phyloP scores from a whole-genome alignment of 108 stramenopile genomes.

The Poteriospumella lacustris region DNA sequence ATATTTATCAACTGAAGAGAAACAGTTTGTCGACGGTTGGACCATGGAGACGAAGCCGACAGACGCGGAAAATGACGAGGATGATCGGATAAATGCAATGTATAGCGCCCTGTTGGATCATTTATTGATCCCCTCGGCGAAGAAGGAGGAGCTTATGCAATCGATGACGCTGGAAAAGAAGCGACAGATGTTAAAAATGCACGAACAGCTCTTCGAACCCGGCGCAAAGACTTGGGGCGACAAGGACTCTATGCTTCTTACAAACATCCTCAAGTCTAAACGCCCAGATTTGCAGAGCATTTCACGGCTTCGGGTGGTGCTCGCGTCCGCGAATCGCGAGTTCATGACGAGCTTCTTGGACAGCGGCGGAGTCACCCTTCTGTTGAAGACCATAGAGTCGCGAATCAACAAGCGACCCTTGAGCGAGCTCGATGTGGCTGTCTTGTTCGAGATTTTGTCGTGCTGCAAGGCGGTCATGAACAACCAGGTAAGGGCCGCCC shows the following conservation, averaged over 20 bases:
- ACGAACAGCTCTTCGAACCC: neutral
- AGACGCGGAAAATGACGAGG: neutral
- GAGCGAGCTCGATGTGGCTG: constrained; percentile 3
- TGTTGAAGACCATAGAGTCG: neutral
- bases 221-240: neutral
- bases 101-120: neutral
- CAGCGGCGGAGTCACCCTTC: neutral
- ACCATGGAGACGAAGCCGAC: too few species aligned
- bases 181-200: neutral
- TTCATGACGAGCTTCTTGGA: neutral
- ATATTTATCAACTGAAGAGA: too few species aligned
- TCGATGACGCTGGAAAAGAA: neutral
- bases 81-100: neutral
- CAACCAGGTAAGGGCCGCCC: too few species aligned
- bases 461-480: constrained; percentile 9
- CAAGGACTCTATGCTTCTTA: neutral
- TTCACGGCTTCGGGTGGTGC: neutral
- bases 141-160: neutral
- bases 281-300: neutral
- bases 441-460: constrained; percentile 2
- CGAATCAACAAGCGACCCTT: neutral
- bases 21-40: too few species aligned
- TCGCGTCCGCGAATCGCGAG: neutral
- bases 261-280: neutral
- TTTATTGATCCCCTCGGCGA: neutral